Percentiles rank a stretch among this genome's conserved stretches.
Conservation (phyloP, 2,329 filamentous ascomycete species). For the Penicillium rolfsii region DNA sequence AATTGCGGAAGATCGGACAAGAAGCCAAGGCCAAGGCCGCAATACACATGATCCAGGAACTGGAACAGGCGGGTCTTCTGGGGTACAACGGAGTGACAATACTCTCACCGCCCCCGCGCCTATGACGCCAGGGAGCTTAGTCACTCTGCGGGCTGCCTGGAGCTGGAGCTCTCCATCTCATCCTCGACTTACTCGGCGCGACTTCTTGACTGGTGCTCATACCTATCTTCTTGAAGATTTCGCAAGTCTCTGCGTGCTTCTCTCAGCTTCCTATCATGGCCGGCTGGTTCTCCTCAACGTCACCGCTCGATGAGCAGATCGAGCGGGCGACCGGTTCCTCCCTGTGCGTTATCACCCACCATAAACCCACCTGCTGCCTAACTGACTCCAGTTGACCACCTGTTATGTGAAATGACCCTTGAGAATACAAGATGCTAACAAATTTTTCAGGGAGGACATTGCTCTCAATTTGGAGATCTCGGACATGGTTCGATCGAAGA, state of each 20-base stretch:
- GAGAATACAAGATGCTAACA: conserved; percentile 13
- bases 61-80: conserved; percentile 26
- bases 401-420: neutral
- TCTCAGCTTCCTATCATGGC: conserved; percentile 68
- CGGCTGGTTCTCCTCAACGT: conserved; percentile 94
- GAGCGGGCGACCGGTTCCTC: conserved; percentile 93
- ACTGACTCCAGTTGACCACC: neutral
- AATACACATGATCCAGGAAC: conserved; percentile 22
- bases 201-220: conserved; percentile 9
- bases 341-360: conserved; percentile 62
- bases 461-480: conserved; percentile 97
- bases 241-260: conserved; percentile 13
- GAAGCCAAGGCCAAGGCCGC: neutral
- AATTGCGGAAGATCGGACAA: conserved; percentile 10
- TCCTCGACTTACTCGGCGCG: conserved; percentile 14
- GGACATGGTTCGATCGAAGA: conserved; percentile 95
- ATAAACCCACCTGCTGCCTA: conserved; percentile 13
- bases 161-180: conserved; percentile 27
- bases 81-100: conserved; percentile 28
- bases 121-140: conserved; percentile 42
- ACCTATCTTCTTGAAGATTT: conserved; percentile 8
- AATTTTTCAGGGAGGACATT: conserved; percentile 77
- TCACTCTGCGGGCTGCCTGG: conserved; percentile 27
- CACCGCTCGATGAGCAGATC: conserved; percentile 94
- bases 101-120: conserved; percentile 38